phyloP scores from a whole-genome alignment of 352 stramenopile species.

The Phytophthora colocasiae region DNA sequence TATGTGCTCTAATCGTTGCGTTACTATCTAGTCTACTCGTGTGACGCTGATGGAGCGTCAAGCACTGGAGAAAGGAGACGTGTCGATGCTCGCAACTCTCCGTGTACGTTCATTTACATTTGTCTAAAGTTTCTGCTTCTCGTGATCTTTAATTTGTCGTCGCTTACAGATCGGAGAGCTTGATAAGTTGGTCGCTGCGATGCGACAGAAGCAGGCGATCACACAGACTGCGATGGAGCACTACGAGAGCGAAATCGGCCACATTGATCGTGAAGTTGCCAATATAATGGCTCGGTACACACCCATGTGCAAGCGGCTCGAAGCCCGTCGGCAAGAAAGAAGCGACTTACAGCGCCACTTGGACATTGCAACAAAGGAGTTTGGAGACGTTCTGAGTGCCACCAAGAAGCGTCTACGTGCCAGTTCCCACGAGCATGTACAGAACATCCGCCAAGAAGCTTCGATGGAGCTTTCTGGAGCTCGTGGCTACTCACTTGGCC shows the following conservation, averaged over 20 bases:
- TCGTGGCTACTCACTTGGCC: constrained; percentile 63
- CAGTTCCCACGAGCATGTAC: constrained; percentile 65
- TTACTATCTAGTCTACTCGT: constrained; percentile 41
- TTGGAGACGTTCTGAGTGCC: constrained; percentile 68
- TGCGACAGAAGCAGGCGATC: constrained; percentile 71
- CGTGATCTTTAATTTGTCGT: not conserved
- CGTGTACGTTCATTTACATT: constrained; percentile 45
- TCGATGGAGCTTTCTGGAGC: constrained; percentile 50
- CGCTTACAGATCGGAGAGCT: constrained; percentile 65
- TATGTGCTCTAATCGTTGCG: constrained; percentile 8
- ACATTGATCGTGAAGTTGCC: constrained; percentile 68
- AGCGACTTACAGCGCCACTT: constrained; percentile 53
- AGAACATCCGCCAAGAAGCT: constrained; percentile 69
- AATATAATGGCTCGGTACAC: constrained; percentile 74
- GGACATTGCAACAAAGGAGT: constrained; percentile 56
- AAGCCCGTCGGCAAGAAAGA: constrained; percentile 58
- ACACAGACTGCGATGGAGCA: constrained; percentile 56
- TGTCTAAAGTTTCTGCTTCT: not conserved
- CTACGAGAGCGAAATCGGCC: constrained; percentile 64
- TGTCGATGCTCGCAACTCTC: constrained; percentile 77
- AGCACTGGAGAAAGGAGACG: constrained; percentile 69
- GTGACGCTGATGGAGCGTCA: constrained; percentile 80
- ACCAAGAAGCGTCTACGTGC: constrained; percentile 66
- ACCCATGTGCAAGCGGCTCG: constrained; percentile 66
- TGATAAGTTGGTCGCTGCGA: constrained; percentile 74